phyloP scores from a whole-genome alignment of 768 basidiomycete species.

The Holtermannia corniformis region DNA sequence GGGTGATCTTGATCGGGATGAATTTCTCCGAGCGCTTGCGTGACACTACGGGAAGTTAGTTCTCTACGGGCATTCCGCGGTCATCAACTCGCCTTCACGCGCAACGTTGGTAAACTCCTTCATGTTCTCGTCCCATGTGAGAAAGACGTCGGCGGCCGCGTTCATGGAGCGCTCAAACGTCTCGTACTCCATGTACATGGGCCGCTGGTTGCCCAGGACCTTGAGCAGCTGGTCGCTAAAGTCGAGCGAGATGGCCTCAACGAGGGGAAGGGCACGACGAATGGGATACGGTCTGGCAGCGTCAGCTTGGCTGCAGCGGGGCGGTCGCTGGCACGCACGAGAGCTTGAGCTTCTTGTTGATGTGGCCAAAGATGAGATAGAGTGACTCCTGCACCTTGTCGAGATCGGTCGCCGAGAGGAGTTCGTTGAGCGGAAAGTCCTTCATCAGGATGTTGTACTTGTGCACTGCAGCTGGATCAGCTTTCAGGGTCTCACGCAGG shows the following conservation, averaged over 20 bases:
- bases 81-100: slow-evolving; percentile 50
- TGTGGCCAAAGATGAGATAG: slow-evolving; percentile 75
- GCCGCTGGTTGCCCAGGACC: slow-evolving; percentile 79
- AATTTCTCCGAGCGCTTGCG: slow-evolving; percentile 82
- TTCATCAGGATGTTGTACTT: slow-evolving; percentile 99
- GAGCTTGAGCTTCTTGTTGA: slow-evolving; percentile 89
- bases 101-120: slow-evolving; percentile 90
- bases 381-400: slow-evolving; percentile 89
- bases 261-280: slow-evolving; percentile 85
- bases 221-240: slow-evolving; percentile 91
- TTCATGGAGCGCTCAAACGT: slow-evolving; percentile 80
- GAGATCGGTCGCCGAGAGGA: slow-evolving; percentile 90
- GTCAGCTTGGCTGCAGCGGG: background rate
- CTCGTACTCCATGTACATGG: slow-evolving; percentile 88
- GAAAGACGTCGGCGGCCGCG: slow-evolving; percentile 67
- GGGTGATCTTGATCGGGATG: slow-evolving; percentile 88
- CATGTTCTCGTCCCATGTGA: slow-evolving; percentile 76
- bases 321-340: slow-evolving; percentile 46
- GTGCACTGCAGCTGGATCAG: slow-evolving; percentile 53
- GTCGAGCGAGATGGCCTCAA: slow-evolving; percentile 95
- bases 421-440: slow-evolving; percentile 94
- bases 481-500: background rate
- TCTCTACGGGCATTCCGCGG: background rate
- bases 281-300: slow-evolving; percentile 70
- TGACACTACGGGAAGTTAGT: slow-evolving; percentile 49